Conservation (phyloP, 495 filamentous ascomycete genomes). For the Mycothermus thermophilus region DNA sequence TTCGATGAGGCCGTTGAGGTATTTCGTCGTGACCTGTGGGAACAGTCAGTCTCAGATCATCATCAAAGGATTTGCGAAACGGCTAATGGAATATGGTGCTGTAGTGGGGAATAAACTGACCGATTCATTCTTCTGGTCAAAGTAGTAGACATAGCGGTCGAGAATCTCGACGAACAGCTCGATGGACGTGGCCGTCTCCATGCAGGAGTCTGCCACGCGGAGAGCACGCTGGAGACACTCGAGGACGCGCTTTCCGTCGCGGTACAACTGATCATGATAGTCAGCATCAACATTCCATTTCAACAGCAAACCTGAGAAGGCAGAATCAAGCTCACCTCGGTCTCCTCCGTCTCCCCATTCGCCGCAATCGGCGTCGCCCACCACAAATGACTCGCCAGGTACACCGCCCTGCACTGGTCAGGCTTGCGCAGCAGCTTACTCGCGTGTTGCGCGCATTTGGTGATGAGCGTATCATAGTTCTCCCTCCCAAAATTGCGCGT, state of each 20-base stretch:
- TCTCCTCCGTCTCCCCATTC: constrained; percentile 69
- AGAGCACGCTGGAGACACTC: constrained; percentile 93
- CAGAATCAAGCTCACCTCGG: constrained; percentile 45
- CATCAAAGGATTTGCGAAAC: too few relatives aligned
- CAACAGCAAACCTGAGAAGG: not conserved
- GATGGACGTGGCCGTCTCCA: constrained; percentile 97
- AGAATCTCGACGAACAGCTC: constrained; percentile 97
- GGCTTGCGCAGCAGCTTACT: constrained; percentile 97
- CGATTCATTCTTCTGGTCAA: constrained; percentile 96
- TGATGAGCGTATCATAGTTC: constrained; percentile 97
- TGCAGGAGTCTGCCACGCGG: constrained; percentile 93
- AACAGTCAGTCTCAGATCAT: too few relatives aligned
- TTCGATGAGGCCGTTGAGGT: constrained; percentile 94
- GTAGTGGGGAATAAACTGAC: constrained; percentile 32
- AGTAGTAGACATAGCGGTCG: constrained; percentile 97
- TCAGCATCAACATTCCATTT: constrained; percentile 11
- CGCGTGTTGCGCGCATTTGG: constrained; percentile 89
- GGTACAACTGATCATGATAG: constrained; percentile 56
- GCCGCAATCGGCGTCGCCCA: constrained; percentile 85
- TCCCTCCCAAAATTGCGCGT: constrained; percentile 82
- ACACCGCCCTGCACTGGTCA: constrained; percentile 93
- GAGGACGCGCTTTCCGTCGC: constrained; percentile 89
- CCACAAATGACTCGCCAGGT: constrained; percentile 91
- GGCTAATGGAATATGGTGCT: not conserved
- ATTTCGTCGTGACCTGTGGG: constrained; percentile 94